A percentile compares a stretch with the other conserved stretches of the same genome.
Evolutionary conservation across 1,139 yeast species (phyloP).

Genomic region (Zygoascus hellenicus): DNA sequence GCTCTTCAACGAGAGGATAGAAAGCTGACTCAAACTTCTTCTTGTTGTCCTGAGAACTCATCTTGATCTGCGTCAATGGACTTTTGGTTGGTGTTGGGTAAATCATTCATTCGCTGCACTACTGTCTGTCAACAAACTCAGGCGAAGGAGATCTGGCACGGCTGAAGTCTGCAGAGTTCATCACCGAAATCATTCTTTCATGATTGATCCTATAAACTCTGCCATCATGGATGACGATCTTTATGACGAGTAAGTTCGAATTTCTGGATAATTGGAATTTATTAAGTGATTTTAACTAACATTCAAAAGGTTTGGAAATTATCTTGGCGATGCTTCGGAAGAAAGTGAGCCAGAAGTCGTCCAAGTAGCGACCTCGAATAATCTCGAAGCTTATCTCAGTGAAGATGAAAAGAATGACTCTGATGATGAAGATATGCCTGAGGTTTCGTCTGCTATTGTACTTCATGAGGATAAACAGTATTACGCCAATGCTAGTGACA

Average conservation of each 20-base stretch:
- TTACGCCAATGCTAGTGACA: constrained; percentile 40
- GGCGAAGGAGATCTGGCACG: too few relatives aligned
- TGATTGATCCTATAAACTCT: background rate
- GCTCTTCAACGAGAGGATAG: constrained; percentile 73
- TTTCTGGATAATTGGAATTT: constrained; percentile 18
- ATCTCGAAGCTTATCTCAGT: constrained; percentile 1
- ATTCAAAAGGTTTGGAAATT: constrained; percentile 53
- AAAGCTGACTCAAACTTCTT: constrained; percentile 67
- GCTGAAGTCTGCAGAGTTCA: too few relatives aligned
- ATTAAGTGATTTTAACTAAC: constrained; percentile 2
- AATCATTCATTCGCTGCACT: too few relatives aligned
- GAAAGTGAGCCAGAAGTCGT: constrained; percentile 9
- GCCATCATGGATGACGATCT: constrained; percentile 43
- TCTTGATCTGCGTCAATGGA: background rate
- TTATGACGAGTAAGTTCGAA: constrained; percentile 56
- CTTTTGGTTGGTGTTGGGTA: too few relatives aligned
- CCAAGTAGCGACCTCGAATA: constrained; percentile 8
- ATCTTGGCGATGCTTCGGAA: constrained; percentile 41
- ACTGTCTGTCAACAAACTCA: too few relatives aligned
- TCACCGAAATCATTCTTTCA: too few relatives aligned
- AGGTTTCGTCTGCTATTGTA: constrained; percentile 28
- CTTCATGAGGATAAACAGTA: constrained; percentile 44
- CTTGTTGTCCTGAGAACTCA: constrained; percentile 32
- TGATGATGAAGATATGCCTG: constrained; percentile 17
- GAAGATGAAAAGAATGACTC: constrained; percentile 13